Evolutionary conservation across 2,329 filamentous ascomycete genomes (phyloP), one percentile per base, ranked within the genome.

Genomic region (Didymosphaeria variabile): DNA sequence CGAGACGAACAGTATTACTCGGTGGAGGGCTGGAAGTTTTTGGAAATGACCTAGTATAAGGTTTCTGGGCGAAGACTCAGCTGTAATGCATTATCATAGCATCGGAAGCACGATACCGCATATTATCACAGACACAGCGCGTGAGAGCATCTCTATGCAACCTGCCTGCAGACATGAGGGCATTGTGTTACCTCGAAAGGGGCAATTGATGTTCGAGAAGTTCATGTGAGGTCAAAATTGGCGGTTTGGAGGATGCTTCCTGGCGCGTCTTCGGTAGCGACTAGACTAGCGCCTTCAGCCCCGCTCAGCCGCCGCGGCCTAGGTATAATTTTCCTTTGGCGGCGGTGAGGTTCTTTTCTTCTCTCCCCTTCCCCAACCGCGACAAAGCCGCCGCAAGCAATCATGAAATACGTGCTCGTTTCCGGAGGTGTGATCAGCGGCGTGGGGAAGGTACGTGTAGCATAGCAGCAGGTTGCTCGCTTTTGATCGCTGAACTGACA

Each of bases 401-500:
- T 82, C 74, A 93, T 93, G 90, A 92, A 92, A 83, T 92, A 92
- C 84, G 89, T 93, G 79, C 84, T 93, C 68, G 90, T 93, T 69
- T 91, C 90, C 70, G 91, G 91, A 85, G 91, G 90, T 65, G 75
- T 77, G 58, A 77, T 77, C 66, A 76, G 73, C 70, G 75, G 75
- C 67, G 75, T 77, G 73, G 75, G 75, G 73, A 77, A 77, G 75
- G 75, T 91, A 40, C n/a, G 79, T 81, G 83, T 78, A 40, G 63
- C 59, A 58, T 34, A 32, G 62, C 56, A 51, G 58, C 55, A 29
- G 46, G 23, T 36, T 34, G 21, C 34, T 36, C 36, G 52, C 52
- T 55, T 58, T 62, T 64, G 56, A 63, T 58, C 40, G 53, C 60
- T 57, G 42, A 23, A 73, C 72, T 73, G 70, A 73, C 65, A 36